phyloP scores from a whole-genome alignment of 1,284 basidiomycete species.

The Ganoderma leucocontextum region DNA sequence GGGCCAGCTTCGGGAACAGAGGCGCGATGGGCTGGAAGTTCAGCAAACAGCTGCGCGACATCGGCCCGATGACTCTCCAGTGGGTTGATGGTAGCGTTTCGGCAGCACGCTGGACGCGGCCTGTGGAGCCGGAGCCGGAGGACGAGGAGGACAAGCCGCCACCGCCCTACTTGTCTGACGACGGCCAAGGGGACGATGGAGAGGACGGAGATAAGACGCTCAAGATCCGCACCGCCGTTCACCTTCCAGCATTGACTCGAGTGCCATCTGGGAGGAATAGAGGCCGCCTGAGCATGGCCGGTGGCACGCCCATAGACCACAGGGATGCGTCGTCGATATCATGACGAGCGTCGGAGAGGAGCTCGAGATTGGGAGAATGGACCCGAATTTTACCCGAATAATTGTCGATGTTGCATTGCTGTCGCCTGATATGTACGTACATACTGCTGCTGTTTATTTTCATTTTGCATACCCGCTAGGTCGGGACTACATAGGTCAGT shows the following conservation, averaged over 20 bases:
- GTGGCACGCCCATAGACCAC: slow-evolving; percentile 34
- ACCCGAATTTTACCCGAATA: slow-evolving; percentile 16
- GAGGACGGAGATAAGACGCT: slow-evolving; percentile 34
- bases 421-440: slow-evolving; percentile 29
- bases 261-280: slow-evolving; percentile 67
- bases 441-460: slow-evolving; percentile 29
- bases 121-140: slow-evolving; percentile 45
- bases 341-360: slow-evolving; percentile 8
- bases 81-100: slow-evolving; percentile 73
- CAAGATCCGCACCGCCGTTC: slow-evolving; percentile 45
- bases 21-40: slow-evolving; percentile 64
- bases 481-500: slow-evolving; percentile 8
- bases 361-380: slow-evolving; percentile 2
- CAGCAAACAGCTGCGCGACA: slow-evolving; percentile 65
- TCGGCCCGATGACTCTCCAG: slow-evolving; percentile 64
- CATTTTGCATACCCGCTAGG: slow-evolving; percentile 22
- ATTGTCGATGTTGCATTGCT: slow-evolving; percentile 26
- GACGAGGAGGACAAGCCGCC: slow-evolving; percentile 44
- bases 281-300: slow-evolving; percentile 56
- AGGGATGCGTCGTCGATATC: slow-evolving; percentile 19
- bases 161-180: slow-evolving; percentile 39
- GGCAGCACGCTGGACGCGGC: slow-evolving; percentile 51
- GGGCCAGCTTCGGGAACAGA: slow-evolving; percentile 46
- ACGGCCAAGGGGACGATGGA: slow-evolving; percentile 34
- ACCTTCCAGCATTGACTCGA: slow-evolving; percentile 69